These are phyloP conservation scores for Cicer bijugum DNA, from an alignment of 306 rosid species.

Conservation along the genomic window DNA sequence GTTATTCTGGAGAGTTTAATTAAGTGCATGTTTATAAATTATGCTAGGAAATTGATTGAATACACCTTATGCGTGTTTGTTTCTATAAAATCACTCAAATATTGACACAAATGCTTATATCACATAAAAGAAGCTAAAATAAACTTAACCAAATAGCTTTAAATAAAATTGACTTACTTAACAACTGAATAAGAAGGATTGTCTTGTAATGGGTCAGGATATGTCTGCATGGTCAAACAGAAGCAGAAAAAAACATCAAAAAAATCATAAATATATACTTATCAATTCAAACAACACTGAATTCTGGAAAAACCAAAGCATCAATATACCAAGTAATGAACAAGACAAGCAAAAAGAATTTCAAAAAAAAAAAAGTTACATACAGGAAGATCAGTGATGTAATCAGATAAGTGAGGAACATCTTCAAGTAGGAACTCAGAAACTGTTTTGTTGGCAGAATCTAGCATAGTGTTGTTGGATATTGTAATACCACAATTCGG, in stretches of 20 bases:
- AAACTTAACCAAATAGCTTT: not conserved
- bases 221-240: conserved; percentile 58
- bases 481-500: not conserved
- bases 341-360: not conserved
- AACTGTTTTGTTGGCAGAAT: not conserved
- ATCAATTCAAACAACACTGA: conserved; percentile 7
- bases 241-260: conserved; percentile 4
- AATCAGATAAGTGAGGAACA: conserved; percentile 27
- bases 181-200: conserved; percentile 93
- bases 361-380: not conserved
- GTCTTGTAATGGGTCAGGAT: conserved; percentile 80
- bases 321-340: not conserved
- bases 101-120: not conserved
- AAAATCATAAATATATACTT: not conserved
- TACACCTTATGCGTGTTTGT: not conserved
- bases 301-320: not conserved
- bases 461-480: conserved; percentile 8
- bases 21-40: not conserved
- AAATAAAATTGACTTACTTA: conserved; percentile 53
- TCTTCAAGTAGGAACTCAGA: conserved; percentile 2
- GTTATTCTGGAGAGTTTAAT: not conserved
- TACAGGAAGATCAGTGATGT: conserved; percentile 22
- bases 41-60: not conserved
- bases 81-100: not conserved
- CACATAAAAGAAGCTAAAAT: not conserved